Evolutionary conservation across 768 basidiomycete species (phyloP), one percentile per base, ranked within the genome.

Genomic region (Naganishia kalamii): DNA sequence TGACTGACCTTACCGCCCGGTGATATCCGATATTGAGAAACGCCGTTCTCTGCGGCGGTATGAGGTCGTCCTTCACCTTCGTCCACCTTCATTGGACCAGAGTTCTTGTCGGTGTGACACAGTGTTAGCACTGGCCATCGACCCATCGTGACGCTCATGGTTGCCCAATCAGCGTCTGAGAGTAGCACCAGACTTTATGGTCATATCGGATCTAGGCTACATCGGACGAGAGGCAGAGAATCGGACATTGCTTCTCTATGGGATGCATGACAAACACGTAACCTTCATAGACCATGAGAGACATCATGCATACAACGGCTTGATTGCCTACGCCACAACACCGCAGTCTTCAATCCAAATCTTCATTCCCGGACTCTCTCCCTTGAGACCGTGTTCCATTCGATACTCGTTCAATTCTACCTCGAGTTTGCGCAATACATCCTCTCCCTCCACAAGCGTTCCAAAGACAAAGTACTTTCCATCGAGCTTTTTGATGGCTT

Each of bases 391-490:
- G 21, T 41, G 54, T 23, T 10, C 54, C 2, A 12, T 25, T 1
- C 54, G 54, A 27, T 41, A 57, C 35, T 41, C 35, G 33, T 40
- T 21, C 4, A 57, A 35, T 37, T 60, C 35, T 0, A 43, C 75
- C 21, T 77, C 75, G 23, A 68, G 63, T 51, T n/a, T 40, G 25
- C 54, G 46, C 30, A 83, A 70, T 0, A 80, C 74, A 4, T 77
- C 76, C 61, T 71, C 70, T 10, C 75, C 79, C 2, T 73, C 73
- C 21, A 73, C 73, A 33, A 82, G 67, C 60, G 78, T 70, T 5
- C 80, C 82, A 67, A 82, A 84, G 4, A 79, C 78, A 59, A 81
- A 81, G 65, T 83, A 82, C 69, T 81, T 83, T 43, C 82, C 82
- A n/a, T 78, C 79, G 50, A 84, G 69, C 72, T 82, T 85, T 47